Evolutionary conservation across 108 stramenopile species (phyloP), one percentile per base, ranked within the genome.

Genomic region (Cyclotella choctawhatcheeana): DNA sequence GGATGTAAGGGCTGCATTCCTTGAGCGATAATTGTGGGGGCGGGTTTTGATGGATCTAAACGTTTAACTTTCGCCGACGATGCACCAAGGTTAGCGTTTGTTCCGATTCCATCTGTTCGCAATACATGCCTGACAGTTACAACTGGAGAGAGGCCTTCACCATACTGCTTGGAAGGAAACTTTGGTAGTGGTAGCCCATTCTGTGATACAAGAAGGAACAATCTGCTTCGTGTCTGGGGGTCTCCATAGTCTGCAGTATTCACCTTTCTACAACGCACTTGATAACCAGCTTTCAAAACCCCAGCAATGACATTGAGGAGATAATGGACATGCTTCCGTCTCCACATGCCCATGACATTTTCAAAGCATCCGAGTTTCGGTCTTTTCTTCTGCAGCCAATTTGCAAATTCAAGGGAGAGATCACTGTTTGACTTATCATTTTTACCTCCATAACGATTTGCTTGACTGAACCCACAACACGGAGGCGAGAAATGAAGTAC

Each of bases 321-420:
- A 17, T 54, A 54, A 16, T 54, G 53, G 21, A 54, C 53, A 29
- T 54, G 21, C 14, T 54, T 54, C 3, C 25, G 21, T 5, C 53
- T 24, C 53, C 53, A 54, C 53, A 54, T 54, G 4, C 53, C 53
- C 21, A 54, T 27, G 16, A 54, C 53, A 54, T 54, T 54, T 16
- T 54, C 53, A 27, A 54, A 54, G 27, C 48, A 50, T 8, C 48
- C 48, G n/a, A 50, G 16, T 8, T n/a, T 50, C 4, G 48, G 48
- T n/a, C 48, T 50, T n/a, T 50, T 50, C 48, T 50, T 50, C 48
- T 50, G n/a, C 48, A 50, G 48, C 48, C 8, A n/a, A n/a, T 8
- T 50, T 50, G n/a, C 48, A 50, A 50, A 50, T 50, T 50, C n/a
- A 50, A 50, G 48, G 17, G 48, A 8, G n/a, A 50, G 48, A n/a